phyloP scores from a whole-genome alignment of 805 yeast species.

The Ogataea pini region DNA sequence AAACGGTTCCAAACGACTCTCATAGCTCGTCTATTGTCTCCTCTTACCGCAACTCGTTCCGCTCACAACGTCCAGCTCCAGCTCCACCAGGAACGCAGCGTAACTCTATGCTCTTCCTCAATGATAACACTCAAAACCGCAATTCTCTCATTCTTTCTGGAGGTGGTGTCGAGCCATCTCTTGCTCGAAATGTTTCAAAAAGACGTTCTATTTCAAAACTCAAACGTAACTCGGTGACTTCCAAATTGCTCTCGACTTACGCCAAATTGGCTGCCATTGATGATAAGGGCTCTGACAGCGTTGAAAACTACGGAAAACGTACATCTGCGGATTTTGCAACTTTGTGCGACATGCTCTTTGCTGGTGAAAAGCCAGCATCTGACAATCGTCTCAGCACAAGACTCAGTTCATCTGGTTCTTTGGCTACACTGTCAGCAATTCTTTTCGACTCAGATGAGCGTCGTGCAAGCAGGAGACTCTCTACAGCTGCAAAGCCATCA shows the following conservation, averaged over 20 bases:
- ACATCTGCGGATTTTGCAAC: conserved; percentile 79
- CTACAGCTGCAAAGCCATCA: conserved; percentile 13
- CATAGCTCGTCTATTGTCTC: conserved; percentile 11
- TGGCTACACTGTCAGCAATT: conserved; percentile 51
- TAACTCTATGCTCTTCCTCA: conserved; percentile 36
- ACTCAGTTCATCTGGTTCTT: conserved; percentile 42
- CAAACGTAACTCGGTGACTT: conserved; percentile 70
- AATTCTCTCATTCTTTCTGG: conserved; percentile 24
- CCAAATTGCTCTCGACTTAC: conserved; percentile 69
- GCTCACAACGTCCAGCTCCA: conserved; percentile 2
- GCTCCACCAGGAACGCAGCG: conserved; percentile 22
- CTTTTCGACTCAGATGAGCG: conserved; percentile 31
- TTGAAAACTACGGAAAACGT: conserved; percentile 72
- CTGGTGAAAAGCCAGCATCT: conserved; percentile 51
- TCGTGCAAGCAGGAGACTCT: conserved; percentile 11
- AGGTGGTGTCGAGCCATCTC: conserved; percentile 9
- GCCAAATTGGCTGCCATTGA: conserved; percentile 59
- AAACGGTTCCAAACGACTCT: background rate
- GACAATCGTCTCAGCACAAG: conserved; percentile 22
- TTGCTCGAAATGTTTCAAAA: conserved; percentile 15
- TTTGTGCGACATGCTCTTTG: conserved; percentile 73
- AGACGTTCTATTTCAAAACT: conserved; percentile 31
- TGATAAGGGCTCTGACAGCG: conserved; percentile 65
- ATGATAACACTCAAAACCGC: conserved; percentile 19
- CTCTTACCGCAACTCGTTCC: conserved; percentile 4